Evolutionary conservation across 371 early-diverging fungal species (phyloP).

Genomic region (Actinomucor elegans): DNA sequence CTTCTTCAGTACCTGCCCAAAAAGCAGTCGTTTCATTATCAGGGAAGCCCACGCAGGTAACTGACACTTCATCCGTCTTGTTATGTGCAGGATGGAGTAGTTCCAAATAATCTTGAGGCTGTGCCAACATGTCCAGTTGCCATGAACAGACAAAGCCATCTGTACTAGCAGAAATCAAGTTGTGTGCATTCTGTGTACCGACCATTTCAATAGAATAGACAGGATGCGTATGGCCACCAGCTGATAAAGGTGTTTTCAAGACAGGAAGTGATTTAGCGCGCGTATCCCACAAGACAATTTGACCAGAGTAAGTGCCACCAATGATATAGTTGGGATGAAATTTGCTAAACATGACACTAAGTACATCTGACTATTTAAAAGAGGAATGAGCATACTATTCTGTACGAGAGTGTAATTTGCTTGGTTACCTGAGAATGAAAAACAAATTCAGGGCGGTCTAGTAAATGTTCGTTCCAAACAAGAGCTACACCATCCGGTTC

Average conservation of each 20-base stretch:
- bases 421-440: conserved; percentile 78
- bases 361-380: conserved; percentile 87
- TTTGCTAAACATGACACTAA: conserved; percentile 84
- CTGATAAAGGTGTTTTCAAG: conserved; percentile 85
- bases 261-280: conserved; percentile 84
- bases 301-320: conserved; percentile 96
- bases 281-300: conserved; percentile 96
- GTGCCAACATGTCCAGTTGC: conserved; percentile 96
- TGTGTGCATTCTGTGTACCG: conserved; percentile 93
- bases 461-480: conserved; percentile 91
- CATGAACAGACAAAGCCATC: conserved; percentile 96
- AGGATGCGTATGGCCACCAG: conserved; percentile 95
- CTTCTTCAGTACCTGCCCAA: conserved; percentile 97
- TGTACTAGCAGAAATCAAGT: conserved; percentile 86
- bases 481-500: conserved; percentile 93
- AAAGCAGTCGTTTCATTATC: conserved; percentile 90
- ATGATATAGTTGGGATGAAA: conserved; percentile 90
- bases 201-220: conserved; percentile 87
- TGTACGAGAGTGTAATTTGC: too few relatives aligned
- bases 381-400: too few relatives aligned
- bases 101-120: conserved; percentile 88
- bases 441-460: conserved; percentile 91
- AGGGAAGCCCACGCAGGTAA: conserved; percentile 89
- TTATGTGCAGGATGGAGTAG: conserved; percentile 73
- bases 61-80: conserved; percentile 90